Conservation (phyloP, 495 filamentous ascomycete genomes). For the Margaritispora aquatica region DNA sequence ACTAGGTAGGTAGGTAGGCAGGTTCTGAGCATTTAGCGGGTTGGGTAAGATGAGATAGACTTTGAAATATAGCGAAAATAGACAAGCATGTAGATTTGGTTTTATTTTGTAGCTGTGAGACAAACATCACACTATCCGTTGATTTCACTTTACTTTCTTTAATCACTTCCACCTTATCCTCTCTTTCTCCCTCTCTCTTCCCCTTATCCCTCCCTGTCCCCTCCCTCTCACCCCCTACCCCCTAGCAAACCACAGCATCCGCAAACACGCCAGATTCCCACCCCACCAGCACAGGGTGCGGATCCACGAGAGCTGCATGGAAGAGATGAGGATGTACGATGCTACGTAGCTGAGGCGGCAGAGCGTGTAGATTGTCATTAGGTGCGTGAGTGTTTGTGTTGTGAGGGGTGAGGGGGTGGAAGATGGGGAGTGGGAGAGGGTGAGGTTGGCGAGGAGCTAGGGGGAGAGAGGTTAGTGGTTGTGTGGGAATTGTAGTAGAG, state of each 20-base stretch:
- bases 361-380: slow-evolving; percentile 38
- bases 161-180: no score
- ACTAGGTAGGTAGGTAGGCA: neutral
- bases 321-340: slow-evolving; percentile 36
- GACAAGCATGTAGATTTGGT: no score
- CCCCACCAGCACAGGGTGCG: slow-evolving; percentile 41
- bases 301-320: slow-evolving; percentile 29
- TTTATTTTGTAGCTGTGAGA: no score
- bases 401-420: neutral
- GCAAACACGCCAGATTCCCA: slow-evolving; percentile 37
- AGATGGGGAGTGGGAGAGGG: neutral
- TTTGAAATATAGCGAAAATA: no score
- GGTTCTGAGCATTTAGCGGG: neutral
- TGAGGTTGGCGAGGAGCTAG: neutral
- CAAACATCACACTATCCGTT: no score
- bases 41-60: neutral
- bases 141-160: no score
- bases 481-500: neutral
- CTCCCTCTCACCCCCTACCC: neutral
- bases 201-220: neutral
- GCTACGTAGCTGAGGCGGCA: slow-evolving; percentile 34
- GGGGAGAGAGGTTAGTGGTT: neutral
- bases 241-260: slow-evolving; percentile 25
- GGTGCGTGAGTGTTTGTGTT: slow-evolving; percentile 32
- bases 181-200: neutral